Percentiles rank a stretch among this genome's conserved stretches.
Conservation (phyloP, 2,329 filamentous ascomycete species). For the Ophiostoma triangulosporum region DNA sequence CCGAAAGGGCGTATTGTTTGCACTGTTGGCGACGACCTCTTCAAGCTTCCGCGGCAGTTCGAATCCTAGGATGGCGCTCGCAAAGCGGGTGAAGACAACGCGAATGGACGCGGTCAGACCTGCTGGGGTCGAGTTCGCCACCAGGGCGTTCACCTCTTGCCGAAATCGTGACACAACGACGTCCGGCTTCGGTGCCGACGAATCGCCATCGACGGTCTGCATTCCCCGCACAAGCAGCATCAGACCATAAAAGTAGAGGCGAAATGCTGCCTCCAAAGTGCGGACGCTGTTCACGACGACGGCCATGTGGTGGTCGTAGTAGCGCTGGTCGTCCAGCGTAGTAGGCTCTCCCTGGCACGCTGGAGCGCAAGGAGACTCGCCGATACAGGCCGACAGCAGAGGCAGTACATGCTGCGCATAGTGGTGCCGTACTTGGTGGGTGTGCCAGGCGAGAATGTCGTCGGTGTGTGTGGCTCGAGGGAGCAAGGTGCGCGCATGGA, state of each 20-base stretch:
- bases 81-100: conserved; percentile 38
- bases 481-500: conserved; percentile 32
- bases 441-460: conserved; percentile 46
- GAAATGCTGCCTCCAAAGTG: conserved; percentile 45
- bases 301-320: conserved; percentile 23
- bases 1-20: not conserved
- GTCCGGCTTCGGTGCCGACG: not conserved
- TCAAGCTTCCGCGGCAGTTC: conserved; percentile 7
- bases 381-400: conserved; percentile 32
- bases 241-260: conserved; percentile 43
- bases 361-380: conserved; percentile 1
- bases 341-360: not conserved
- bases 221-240: conserved; percentile 34
- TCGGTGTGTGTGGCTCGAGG: conserved; percentile 39
- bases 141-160: conserved; percentile 48
- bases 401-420: conserved; percentile 47
- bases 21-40: not conserved
- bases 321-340: conserved; percentile 2
- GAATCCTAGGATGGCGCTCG: conserved; percentile 34
- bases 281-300: conserved; percentile 34
- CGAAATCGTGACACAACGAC: conserved; percentile 29
- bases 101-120: conserved; percentile 40
- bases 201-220: conserved; percentile 21
- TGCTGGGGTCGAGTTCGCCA: conserved; percentile 47
- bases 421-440: conserved; percentile 45